A percentile compares a stretch with the other conserved stretches of the same genome.
Evolutionary conservation across 2,329 filamentous ascomycete species (phyloP).

Genomic region (Emergomyces orientalis): DNA sequence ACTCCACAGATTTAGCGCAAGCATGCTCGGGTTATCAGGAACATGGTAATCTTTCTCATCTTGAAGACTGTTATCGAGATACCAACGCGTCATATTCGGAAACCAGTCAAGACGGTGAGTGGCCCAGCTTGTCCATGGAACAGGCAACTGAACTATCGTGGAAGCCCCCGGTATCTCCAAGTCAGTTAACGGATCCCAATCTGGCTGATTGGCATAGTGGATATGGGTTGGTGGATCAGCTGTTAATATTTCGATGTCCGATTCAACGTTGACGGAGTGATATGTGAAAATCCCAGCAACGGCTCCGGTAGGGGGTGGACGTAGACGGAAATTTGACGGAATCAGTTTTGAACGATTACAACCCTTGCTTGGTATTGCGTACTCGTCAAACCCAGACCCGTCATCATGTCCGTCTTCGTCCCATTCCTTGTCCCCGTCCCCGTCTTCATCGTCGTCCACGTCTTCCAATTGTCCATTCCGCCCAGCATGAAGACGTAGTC

Average conservation of each 20-base stretch:
- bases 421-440: neutral
- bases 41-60: constrained; percentile 29
- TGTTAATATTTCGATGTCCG: constrained; percentile 47
- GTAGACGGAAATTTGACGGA: constrained; percentile 3
- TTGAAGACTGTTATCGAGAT: constrained; percentile 25
- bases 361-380: no score
- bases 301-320: constrained; percentile 36
- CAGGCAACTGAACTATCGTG: constrained; percentile 22
- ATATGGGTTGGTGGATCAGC: constrained; percentile 36
- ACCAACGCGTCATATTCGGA: constrained; percentile 29
- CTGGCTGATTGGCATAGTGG: constrained; percentile 37
- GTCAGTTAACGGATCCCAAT: constrained; percentile 30
- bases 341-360: neutral
- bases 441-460: neutral
- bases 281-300: constrained; percentile 46
- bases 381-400: neutral
- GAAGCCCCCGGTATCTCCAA: constrained; percentile 28
- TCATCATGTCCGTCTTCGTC: neutral
- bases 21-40: constrained; percentile 28
- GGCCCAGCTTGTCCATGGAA: constrained; percentile 34
- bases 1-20: constrained; percentile 37
- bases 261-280: constrained; percentile 39
- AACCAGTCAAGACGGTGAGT: constrained; percentile 38
- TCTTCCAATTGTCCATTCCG: constrained; percentile 14
- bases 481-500: constrained; percentile 31